A percentile compares a stretch with the other conserved stretches of the same genome.
phyloP scores from a whole-genome alignment of 2,329 filamentous ascomycete genomes.

The Penicillium sp. region DNA sequence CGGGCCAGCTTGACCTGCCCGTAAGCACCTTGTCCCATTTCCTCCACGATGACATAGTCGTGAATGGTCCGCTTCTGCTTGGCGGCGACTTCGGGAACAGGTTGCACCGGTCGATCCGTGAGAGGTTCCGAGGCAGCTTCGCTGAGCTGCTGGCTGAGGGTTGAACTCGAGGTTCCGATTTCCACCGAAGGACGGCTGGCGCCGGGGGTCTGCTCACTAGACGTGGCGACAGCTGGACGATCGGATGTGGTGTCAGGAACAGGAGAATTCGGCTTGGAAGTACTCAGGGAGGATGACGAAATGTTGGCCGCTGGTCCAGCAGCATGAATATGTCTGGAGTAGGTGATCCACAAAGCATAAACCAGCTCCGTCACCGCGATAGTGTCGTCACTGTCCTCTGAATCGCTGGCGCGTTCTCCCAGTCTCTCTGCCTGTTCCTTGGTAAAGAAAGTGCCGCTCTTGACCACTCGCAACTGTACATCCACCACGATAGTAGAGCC shows the following conservation, averaged over 20 bases:
- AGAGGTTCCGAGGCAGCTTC: slow-evolving; percentile 50
- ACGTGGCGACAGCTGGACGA: slow-evolving; percentile 54
- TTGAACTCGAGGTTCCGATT: slow-evolving; percentile 43
- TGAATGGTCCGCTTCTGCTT: slow-evolving; percentile 75
- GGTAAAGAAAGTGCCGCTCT: slow-evolving; percentile 70
- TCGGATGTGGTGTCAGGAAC: slow-evolving; percentile 76
- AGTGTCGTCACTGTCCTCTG: slow-evolving; percentile 40
- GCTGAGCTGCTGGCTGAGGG: slow-evolving; percentile 52
- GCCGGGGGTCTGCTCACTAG: slow-evolving; percentile 19
- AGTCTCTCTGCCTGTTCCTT: slow-evolving; percentile 62
- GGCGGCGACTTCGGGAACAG: slow-evolving; percentile 29
- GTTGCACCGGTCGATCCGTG: slow-evolving; percentile 41
- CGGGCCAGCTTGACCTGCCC: slow-evolving; percentile 94
- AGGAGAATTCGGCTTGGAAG: slow-evolving; percentile 67
- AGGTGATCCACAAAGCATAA: slow-evolving; percentile 95
- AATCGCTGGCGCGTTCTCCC: slow-evolving; percentile 60
- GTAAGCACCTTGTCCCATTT: slow-evolving; percentile 98
- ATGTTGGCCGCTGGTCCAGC: slow-evolving; percentile 62
- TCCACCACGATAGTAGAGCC: slow-evolving; percentile 91
- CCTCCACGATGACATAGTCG: slow-evolving; percentile 89
- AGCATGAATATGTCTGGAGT: slow-evolving; percentile 87
- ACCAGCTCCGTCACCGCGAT: slow-evolving; percentile 72
- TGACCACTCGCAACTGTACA: slow-evolving; percentile 93
- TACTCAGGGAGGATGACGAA: slow-evolving; percentile 52
- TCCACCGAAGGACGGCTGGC: slow-evolving; percentile 30